Evolutionary conservation across 352 stramenopile genomes (phyloP), one percentile per base, ranked within the genome.

Genomic region (Elongisporangium prolatum): DNA sequence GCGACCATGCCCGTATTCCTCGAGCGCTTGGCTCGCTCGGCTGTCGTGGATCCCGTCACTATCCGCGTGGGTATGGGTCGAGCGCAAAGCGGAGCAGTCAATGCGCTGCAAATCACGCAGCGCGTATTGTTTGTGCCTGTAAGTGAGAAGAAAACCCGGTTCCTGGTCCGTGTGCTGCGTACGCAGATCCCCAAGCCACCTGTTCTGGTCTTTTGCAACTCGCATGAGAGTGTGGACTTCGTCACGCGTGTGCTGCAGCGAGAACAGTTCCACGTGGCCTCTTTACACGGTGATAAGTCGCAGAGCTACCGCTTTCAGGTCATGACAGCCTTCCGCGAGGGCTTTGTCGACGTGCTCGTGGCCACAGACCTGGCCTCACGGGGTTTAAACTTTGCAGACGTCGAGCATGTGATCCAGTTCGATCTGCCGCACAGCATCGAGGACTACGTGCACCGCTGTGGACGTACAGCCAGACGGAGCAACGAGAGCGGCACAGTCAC

Each of bases 121-220:
- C 79, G 97, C 17, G 97, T 88, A 24, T 48, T 80, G 16, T 85
- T 84, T 40, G 63, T 88, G 65, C 74, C 66, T 7, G 60, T 59
- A 20, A 72, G 63, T 9, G 73, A 86, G 60, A 85, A 89, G 60
- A 60, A 70, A 38, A 54, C 60, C 13, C 54, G 50, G 22, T 60
- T 89, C 18, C 58, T 91, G n/a, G 51, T 69, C 1, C 34, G 34
- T 11, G 75, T 77, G 18, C 89, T 76, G 63, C 92, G 61, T 21
- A 2, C 69, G n/a, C 95, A 88, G 13, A 44, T 44, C 34, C 69
- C 98, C 13, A 65, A 79, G 2, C 96, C 96, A 7, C 97, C 96
- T 6, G 91, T 98, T 14, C 76, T 99, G 34, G 81, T 99, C 21
- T 99, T 99, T 68, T 86, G 98, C 49, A 97, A 99, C 58, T 96